Evolutionary conservation across 768 basidiomycete genomes (phyloP), one percentile per base, ranked within the genome.

Genomic region (Tulasnella sp.): DNA sequence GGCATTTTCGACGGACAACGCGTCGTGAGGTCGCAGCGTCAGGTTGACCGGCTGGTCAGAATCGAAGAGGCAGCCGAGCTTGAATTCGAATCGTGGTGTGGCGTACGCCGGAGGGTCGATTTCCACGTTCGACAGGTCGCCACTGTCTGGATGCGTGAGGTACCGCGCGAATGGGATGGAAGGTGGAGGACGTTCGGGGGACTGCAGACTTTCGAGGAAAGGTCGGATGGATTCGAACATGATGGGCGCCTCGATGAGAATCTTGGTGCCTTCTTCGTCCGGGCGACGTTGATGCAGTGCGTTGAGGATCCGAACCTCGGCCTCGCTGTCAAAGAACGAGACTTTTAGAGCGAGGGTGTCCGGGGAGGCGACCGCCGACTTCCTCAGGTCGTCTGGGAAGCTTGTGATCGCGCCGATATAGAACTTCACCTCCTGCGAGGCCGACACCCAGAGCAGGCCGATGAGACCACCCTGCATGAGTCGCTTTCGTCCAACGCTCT

Each of bases 181-280:
- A 71, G 88, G 87, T 0, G 92, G 90, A 6, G 51, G 51, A 51
- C 51, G 51, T 77, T 90, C 91, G 1, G 84, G 83, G 35, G 77
- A 72, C 79, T 88, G 86, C 3, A 93, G 85, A 0, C 88, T 86
- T 78, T 91, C 86, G 16, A 93, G 85, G 84, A 93, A 93, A 0
- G 92, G 92, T 10, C 90, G 85, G 42, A 91, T 87, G 0, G 90
- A 85, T 79, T 91, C 91, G 79, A 88, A 92, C 88, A 93, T 88
- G 77, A 92, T 87, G 0, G 88, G 87, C 0, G 88, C 86, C 79
- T 93, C 91, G 20, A 92, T 84, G 37, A 92, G 83, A 3, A 91
- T 73, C 72, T 29, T 74, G 40, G 4, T 26, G 11, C 15, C 72
- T 26, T 73, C 42, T 16, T 23, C 70, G 20, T 37, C 48, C 9